A percentile compares a stretch with the other conserved stretches of the same genome.
Conservation (phyloP, 2,329 filamentous ascomycete species). For the Aureobasidium sp. region DNA sequence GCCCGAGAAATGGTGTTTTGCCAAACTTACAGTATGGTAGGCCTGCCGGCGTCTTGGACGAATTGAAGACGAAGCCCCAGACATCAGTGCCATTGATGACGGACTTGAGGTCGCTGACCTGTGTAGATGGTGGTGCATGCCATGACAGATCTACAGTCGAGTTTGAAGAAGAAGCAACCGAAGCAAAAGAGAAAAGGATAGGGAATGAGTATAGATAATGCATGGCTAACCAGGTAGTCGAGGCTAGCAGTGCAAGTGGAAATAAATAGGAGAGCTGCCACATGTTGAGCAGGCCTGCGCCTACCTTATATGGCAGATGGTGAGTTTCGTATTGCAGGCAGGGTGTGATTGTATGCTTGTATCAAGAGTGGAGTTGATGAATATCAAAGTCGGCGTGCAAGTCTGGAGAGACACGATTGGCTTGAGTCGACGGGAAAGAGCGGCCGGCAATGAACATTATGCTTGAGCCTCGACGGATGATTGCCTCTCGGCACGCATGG, state of each 20-base stretch:
- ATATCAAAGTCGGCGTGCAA: not conserved
- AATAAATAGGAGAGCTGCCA: constrained; percentile 20
- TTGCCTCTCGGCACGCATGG: not conserved
- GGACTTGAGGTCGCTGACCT: constrained; percentile 55
- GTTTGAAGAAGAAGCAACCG: not conserved
- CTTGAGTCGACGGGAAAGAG: not conserved
- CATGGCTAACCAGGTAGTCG: constrained; percentile 25
- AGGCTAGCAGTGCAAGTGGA: constrained; percentile 23
- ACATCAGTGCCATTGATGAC: constrained; percentile 55
- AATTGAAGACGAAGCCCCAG: constrained; percentile 69
- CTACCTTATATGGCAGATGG: not conserved
- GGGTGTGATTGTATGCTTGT: not conserved
- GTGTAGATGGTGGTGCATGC: constrained; percentile 50
- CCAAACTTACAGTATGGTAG: constrained; percentile 41
- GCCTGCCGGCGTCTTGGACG: constrained; percentile 50
- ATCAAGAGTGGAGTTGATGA: not conserved
- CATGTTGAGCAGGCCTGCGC: not conserved
- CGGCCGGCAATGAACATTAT: not conserved
- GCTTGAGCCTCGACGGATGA: not conserved
- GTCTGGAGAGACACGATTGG: constrained; percentile 1
- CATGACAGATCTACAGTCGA: constrained; percentile 42
- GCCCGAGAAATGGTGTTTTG: too few species aligned
- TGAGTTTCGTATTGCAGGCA: not conserved
- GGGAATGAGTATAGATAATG: constrained; percentile 22
- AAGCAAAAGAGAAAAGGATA: constrained; percentile 19